Percentiles rank a stretch among this genome's conserved stretches.
These are phyloP conservation scores for Trichoderma sp. DNA, from an alignment of 2,329 filamentous ascomycete genomes.

Conservation along the genomic window DNA sequence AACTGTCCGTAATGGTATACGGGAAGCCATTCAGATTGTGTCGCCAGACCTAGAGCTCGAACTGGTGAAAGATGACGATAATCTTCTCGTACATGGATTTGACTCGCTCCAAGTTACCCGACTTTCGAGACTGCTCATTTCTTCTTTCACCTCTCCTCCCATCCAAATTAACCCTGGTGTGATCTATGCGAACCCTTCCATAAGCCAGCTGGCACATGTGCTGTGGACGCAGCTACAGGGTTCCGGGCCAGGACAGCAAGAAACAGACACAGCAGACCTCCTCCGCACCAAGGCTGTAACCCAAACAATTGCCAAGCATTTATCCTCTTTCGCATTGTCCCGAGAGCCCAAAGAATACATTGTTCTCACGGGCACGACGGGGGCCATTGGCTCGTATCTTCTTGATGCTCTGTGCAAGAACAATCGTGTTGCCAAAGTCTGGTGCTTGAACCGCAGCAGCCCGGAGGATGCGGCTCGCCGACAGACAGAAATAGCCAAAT, in stretches of 20 bases:
- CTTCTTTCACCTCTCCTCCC: not conserved
- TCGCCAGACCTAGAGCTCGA: not conserved
- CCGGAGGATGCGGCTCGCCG: not conserved
- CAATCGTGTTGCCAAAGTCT: not conserved
- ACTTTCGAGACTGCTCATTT: not conserved
- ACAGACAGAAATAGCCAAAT: not conserved
- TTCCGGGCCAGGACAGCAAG: not conserved
- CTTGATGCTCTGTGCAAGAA: not conserved
- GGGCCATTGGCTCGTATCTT: not conserved
- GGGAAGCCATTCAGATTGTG: not conserved
- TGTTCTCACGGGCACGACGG: not conserved
- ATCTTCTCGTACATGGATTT: not conserved
- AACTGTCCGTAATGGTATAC: not conserved
- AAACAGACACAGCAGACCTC: not conserved
- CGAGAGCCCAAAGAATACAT: not conserved
- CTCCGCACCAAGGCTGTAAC: not conserved
- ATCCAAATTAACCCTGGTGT: not conserved
- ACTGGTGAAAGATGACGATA: not conserved
- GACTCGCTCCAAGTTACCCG: not conserved
- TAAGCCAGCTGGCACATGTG: not conserved
- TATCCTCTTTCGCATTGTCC: not conserved
- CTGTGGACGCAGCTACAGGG: not conserved
- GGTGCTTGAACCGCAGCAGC: not conserved
- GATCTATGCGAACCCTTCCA: not conserved
- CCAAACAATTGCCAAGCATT: not conserved